Evolutionary conservation across 2,329 filamentous ascomycete genomes (phyloP).

Genomic region (Diaporthe batatas): DNA sequence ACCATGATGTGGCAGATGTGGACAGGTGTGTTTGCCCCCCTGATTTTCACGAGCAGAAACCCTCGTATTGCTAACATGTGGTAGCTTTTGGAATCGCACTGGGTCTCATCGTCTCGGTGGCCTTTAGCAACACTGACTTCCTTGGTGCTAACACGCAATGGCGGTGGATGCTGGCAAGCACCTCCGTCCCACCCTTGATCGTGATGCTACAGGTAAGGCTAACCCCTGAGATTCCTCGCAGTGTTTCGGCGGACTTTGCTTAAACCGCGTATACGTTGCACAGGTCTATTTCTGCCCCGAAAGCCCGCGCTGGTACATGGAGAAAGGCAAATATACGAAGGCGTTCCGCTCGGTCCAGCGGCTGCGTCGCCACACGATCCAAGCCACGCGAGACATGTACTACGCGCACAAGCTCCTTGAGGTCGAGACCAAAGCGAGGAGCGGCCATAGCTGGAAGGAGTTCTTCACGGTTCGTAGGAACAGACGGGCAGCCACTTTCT

Average conservation of each 20-base stretch:
- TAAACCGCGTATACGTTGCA: too few relatives aligned
- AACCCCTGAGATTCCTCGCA: not conserved
- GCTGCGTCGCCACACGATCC: slow-evolving; percentile 61
- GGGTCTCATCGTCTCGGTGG: slow-evolving; percentile 5
- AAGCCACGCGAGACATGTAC: slow-evolving; percentile 65
- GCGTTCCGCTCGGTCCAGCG: slow-evolving; percentile 60
- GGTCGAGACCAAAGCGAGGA: slow-evolving; percentile 47
- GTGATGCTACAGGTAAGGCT: not conserved
- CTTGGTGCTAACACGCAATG: slow-evolving; percentile 8
- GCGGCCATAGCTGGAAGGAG: slow-evolving; percentile 51
- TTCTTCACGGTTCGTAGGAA: slow-evolving; percentile 55
- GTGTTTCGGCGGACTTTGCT: too few relatives aligned
- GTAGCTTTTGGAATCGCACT: slow-evolving; percentile 54
- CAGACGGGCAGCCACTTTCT: slow-evolving; percentile 52
- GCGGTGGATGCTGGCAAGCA: slow-evolving; percentile 24
- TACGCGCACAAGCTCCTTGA: slow-evolving; percentile 59
- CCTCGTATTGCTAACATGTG: slow-evolving; percentile 58
- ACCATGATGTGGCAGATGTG: slow-evolving; percentile 53
- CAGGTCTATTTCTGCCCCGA: slow-evolving; percentile 63
- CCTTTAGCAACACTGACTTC: slow-evolving; percentile 17
- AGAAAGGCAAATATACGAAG: slow-evolving; percentile 59
- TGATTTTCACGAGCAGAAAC: too few relatives aligned
- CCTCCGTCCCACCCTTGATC: slow-evolving; percentile 8
- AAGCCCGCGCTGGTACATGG: slow-evolving; percentile 67
- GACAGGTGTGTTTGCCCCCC: slow-evolving; percentile 49